Evolutionary conservation across 2,329 filamentous ascomycete species (phyloP), one percentile per base, ranked within the genome.

Genomic region (Pyrenochaeta sp.): DNA sequence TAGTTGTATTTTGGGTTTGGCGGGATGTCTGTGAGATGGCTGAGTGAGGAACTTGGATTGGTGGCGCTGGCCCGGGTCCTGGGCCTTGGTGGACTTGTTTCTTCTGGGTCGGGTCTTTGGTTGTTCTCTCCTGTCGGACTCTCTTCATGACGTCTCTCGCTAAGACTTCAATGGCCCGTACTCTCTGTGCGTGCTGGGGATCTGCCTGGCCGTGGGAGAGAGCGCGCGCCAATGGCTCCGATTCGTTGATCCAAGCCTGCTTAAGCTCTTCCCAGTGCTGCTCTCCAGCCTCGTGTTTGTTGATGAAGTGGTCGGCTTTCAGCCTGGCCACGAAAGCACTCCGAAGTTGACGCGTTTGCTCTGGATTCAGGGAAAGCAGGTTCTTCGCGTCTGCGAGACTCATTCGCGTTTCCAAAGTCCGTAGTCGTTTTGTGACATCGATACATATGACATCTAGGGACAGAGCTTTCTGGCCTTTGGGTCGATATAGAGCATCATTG

Each of bases 351-450:
- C 89, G 82, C 60, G 81, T 82, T 61, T 86, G 79, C 60, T 86
- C 83, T 6, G 86, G 83, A 48, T 88, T 88, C 54, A 90, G 76
- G 20, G 84, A 83, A 32, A 90, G 77, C 20, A 80, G 75, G 62
- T 87, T 88, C 67, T 90, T 92, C 4, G 88, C 88, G 45, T 91
- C 86, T 1, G 83, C 80, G 30, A 93, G 81, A 1, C 84, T 86
- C 80, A 93, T 85, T n/a, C 81, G 77, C 22, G 77, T 79, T 35
- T 84, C 81, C 44, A 83, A 66, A 9, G 75, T 83, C 59, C 89
- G 83, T 77, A 92, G 85, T 14, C 87, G 79, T 71, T 94, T 94
- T 1, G 88, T 92, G 20, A 93, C 87, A 71, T 93, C 89, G 19
- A 83, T 87, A 62, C 88, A 91, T 17, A 95, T 85, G 31, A 90